Conservation (phyloP, 2,329 filamentous ascomycete species). For the Septoria petroselini region DNA sequence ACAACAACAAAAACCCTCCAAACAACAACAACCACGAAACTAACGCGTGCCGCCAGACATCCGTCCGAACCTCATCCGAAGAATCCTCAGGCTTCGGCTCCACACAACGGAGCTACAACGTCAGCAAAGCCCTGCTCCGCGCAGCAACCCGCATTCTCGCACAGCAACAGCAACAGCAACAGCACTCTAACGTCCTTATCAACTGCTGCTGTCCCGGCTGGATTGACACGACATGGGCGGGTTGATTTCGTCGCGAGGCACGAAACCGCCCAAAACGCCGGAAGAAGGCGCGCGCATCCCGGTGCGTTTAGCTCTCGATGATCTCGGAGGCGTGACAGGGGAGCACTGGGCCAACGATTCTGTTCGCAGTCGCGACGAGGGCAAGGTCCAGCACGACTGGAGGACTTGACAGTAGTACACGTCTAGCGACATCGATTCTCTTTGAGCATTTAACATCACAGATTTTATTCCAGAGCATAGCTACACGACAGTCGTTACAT, state of each 20-base stretch:
- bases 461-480: too few relatives aligned
- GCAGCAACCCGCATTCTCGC: conserved; percentile 37
- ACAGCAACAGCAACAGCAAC: conserved; percentile 23
- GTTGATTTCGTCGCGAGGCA: conserved; percentile 28
- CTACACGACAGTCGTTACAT: too few relatives aligned
- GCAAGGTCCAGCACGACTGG: conserved; percentile 35
- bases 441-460: too few relatives aligned
- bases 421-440: too few relatives aligned
- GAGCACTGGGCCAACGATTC: conserved; percentile 40
- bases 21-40: not conserved
- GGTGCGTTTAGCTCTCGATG: conserved; percentile 38
- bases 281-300: conserved; percentile 40
- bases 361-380: conserved; percentile 33
- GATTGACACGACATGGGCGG: conserved; percentile 41
- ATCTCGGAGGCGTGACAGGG: conserved; percentile 37
- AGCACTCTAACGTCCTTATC: conserved; percentile 29
- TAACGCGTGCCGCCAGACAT: conserved; percentile 9
- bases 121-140: conserved; percentile 40
- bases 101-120: conserved; percentile 33
- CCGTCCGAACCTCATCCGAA: conserved; percentile 28
- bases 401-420: too few relatives aligned
- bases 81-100: conserved; percentile 31
- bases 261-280: conserved; percentile 35
- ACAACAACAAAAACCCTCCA: not conserved
- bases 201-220: conserved; percentile 43